Conservation (phyloP, 768 basidiomycete species). For the Termitomyces sp. region DNA sequence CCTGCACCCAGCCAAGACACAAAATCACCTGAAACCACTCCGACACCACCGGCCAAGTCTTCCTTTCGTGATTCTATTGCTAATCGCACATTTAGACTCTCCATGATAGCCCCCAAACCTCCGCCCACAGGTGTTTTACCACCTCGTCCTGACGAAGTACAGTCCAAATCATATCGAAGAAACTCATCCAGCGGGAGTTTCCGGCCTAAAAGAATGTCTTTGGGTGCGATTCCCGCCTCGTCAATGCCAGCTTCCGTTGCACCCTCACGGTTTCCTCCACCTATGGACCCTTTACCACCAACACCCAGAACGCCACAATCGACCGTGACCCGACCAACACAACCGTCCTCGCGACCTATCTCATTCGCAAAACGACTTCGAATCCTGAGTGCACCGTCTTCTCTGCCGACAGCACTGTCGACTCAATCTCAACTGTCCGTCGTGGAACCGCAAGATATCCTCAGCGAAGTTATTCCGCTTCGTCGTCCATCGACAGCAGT, state of each 20-base stretch:
- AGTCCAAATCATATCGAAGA: conserved; percentile 26
- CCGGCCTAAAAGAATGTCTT: conserved; percentile 13
- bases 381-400: conserved; percentile 60
- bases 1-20: conserved; percentile 49
- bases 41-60: conserved; percentile 24
- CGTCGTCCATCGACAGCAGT: conserved; percentile 7
- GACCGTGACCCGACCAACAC: conserved; percentile 39
- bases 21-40: conserved; percentile 16
- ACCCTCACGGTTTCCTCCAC: conserved; percentile 15
- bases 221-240: conserved; percentile 44
- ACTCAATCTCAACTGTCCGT: conserved; percentile 18
- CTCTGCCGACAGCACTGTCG: conserved; percentile 27
- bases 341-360: conserved; percentile 27
- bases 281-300: conserved; percentile 16
- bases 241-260: conserved; percentile 30
- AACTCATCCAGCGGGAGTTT: conserved; percentile 36
- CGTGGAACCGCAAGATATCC: background rate
- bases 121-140: conserved; percentile 60
- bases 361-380: conserved; percentile 65
- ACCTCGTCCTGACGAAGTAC: conserved; percentile 62
- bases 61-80: conserved; percentile 57
- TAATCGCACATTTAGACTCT: conserved; percentile 54
- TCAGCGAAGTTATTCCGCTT: background rate
- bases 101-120: conserved; percentile 59
- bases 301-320: conserved; percentile 16